Conservation (phyloP, 306 rosid species). For the Neltuma alba region DNA sequence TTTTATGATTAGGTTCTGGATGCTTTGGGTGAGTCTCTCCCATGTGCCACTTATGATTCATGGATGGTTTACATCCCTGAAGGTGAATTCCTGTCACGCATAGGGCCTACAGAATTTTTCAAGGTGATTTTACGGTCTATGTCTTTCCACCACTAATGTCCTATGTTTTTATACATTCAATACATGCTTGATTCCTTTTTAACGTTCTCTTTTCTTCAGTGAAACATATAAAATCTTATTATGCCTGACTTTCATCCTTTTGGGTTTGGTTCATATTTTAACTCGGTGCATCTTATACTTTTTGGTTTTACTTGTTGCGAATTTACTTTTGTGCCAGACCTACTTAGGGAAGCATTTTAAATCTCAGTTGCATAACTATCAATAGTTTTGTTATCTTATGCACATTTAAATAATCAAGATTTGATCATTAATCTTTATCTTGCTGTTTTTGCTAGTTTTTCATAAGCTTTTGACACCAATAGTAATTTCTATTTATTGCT, state of each 20-base stretch:
- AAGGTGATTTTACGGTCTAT: constrained; percentile 47
- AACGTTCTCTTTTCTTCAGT: not conserved
- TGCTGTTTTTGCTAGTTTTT: constrained; percentile 3
- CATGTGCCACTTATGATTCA: constrained; percentile 84
- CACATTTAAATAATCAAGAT: not conserved
- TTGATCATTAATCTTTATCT: not conserved
- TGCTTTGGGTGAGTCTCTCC: constrained; percentile 82
- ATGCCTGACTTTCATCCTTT: not conserved
- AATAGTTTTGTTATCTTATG: not conserved
- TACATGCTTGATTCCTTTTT: not conserved
- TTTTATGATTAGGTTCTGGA: constrained; percentile 64
- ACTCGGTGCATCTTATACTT: not conserved
- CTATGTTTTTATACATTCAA: not conserved
- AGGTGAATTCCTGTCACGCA: constrained; percentile 87
- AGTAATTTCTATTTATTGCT: not conserved
- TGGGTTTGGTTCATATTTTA: not conserved
- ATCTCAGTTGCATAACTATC: not conserved
- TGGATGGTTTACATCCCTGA: constrained; percentile 96
- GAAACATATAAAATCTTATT: not conserved
- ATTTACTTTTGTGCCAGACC: not conserved
- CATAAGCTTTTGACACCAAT: not conserved
- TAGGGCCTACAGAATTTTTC: constrained; percentile 89
- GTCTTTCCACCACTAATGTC: not conserved
- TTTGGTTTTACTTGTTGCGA: not conserved
- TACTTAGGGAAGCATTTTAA: not conserved